Conservation (phyloP, 176 grass and related monocot genomes). For the Cymbopogon citratus region DNA sequence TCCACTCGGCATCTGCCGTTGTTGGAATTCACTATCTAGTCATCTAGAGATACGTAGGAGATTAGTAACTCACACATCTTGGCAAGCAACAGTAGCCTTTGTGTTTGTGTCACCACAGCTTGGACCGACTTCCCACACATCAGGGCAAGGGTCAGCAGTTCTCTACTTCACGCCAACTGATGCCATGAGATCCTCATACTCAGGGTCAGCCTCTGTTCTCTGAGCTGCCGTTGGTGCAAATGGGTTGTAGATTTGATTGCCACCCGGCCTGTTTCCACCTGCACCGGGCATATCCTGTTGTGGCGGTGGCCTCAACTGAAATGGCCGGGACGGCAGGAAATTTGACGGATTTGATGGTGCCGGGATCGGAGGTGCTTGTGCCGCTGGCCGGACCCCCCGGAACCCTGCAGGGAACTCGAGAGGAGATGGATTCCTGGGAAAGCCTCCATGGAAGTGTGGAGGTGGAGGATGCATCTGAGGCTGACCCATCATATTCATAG, state of each 20-base stretch:
- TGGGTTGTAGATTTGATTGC: conserved; percentile 57
- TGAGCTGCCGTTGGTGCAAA: conserved; percentile 39
- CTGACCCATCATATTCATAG: conserved; percentile 10
- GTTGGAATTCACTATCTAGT: neutral
- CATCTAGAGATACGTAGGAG: neutral
- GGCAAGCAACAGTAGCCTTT: neutral
- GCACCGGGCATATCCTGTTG: conserved; percentile 29
- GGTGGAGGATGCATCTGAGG: conserved; percentile 29
- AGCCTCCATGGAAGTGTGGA: conserved; percentile 28
- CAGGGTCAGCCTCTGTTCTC: conserved; percentile 48
- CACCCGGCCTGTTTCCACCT: conserved; percentile 18
- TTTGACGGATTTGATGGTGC: conserved; percentile 17
- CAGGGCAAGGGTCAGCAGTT: neutral
- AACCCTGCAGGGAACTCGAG: conserved; percentile 22
- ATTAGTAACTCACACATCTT: neutral
- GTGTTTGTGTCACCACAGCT: neutral
- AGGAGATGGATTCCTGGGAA: conserved; percentile 31
- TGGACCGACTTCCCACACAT: neutral
- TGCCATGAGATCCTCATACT: conserved; percentile 71
- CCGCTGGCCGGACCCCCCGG: conserved; percentile 28
- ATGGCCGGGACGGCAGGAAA: conserved; percentile 17
- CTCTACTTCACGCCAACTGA: conserved; percentile 57
- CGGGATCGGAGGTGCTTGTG: conserved; percentile 18
- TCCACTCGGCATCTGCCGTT: neutral
- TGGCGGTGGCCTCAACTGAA: conserved; percentile 31